phyloP scores from a whole-genome alignment of 2,329 filamentous ascomycete genomes.

The Neofusicoccum sp. region DNA sequence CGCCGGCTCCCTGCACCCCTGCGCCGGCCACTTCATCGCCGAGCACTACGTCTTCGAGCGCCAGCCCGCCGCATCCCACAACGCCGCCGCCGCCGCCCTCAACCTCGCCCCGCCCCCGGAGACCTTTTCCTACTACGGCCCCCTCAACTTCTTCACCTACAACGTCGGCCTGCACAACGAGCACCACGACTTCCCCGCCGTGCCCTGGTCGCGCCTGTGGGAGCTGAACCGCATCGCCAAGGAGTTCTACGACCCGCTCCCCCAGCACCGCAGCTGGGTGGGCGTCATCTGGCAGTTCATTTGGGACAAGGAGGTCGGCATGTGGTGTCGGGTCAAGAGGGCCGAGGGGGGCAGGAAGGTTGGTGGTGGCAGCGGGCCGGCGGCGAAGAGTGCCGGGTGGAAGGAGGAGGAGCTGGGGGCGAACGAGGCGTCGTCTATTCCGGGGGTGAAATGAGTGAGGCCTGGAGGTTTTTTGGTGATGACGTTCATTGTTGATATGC shows the following conservation, averaged over 20 bases:
- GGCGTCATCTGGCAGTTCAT: slow-evolving; percentile 96
- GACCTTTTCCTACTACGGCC: slow-evolving; percentile 96
- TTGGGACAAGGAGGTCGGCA: slow-evolving; percentile 80
- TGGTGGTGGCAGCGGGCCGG: slow-evolving; percentile 35
- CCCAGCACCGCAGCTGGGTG: slow-evolving; percentile 84
- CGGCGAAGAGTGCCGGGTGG: slow-evolving; percentile 31
- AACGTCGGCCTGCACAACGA: slow-evolving; percentile 98
- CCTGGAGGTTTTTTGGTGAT: background rate
- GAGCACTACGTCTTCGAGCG: slow-evolving; percentile 67
- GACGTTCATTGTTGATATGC: background rate
- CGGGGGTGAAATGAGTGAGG: slow-evolving; percentile 31
- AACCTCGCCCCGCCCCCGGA: slow-evolving; percentile 63
- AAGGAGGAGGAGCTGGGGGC: slow-evolving; percentile 49
- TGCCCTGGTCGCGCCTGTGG: slow-evolving; percentile 88
- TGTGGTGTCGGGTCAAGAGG: slow-evolving; percentile 91
- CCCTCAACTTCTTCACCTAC: slow-evolving; percentile 88
- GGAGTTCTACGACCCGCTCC: slow-evolving; percentile 89
- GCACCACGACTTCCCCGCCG: slow-evolving; percentile 96
- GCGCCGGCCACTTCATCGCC: slow-evolving; percentile 96
- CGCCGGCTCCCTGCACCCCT: slow-evolving; percentile 88
- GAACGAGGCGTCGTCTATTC: slow-evolving; percentile 47
- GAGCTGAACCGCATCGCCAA: slow-evolving; percentile 73
- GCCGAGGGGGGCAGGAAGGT: slow-evolving; percentile 70
- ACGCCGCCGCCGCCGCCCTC: slow-evolving; percentile 46
- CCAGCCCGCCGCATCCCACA: slow-evolving; percentile 53